Evolutionary conservation across 305 asterid genomes (phyloP), one percentile per base, ranked within the genome.

Genomic region (Fraxinus nigra): DNA sequence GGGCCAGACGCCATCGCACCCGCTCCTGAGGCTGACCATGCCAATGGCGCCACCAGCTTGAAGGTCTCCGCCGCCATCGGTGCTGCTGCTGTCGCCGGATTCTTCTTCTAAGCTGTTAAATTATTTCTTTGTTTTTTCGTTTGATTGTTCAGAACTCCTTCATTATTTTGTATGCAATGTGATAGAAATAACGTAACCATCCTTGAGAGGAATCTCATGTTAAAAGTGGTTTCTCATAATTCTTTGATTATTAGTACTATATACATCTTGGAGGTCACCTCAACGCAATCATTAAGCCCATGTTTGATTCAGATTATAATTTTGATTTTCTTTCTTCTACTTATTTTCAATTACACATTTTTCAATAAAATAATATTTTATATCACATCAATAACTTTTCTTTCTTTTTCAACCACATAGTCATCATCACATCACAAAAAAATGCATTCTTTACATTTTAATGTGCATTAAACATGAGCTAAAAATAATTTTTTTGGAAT

Each of bases 71-170:
- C 86, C 2, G 76, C 72, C 76, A 84, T 82, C 14, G 90, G 82
- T 5, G 86, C 84, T 76, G 81, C 90, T 16, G 83, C 85, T 0
- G 85, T 84, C 3, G 90, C 87, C 76, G 92, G 90, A 73, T 75
- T 85, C 84, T 91, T 91, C 85, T 85, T 89, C 72, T 88, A 82
- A 87, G 79, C 9, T 14, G 18, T 26, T 18, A 75, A 24, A 40
- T 59, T 59, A 59, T 18, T 20, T 61, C 70, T 22, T 61, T 61
- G 70, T 61, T 22, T 22, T 56, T 1, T 38, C 46, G 67, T 56
- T 54, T 16, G 63, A 4, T 14, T 51, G 22, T 16, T 5, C 3
- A 20, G 24, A 43, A 43, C 11, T 61, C 30, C 4, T 61, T 61
- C 32, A 61, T 61, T 61, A 26, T 61, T 59, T 61, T 61, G 70